phyloP scores from a whole-genome alignment of 108 stramenopile genomes.

The Fragilaria crotonensis region DNA sequence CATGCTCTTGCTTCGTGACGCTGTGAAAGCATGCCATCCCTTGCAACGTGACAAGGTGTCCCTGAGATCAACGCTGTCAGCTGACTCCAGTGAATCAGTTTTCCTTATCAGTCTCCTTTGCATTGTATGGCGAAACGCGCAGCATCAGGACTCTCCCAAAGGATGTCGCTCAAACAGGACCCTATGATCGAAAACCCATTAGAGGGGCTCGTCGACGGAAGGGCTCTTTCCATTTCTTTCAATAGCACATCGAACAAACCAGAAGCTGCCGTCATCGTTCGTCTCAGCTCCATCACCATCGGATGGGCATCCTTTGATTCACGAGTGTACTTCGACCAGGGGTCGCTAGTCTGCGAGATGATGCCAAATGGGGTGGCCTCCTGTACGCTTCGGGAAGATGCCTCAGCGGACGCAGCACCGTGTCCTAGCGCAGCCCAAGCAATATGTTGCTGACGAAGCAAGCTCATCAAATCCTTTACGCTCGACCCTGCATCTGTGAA shows the following conservation, averaged over 20 bases:
- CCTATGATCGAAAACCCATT: constrained; percentile 40
- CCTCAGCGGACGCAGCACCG: constrained; percentile 70
- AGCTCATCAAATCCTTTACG: constrained; percentile 47
- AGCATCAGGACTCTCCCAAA: constrained; percentile 66
- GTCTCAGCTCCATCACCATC: constrained; percentile 61
- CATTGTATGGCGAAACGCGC: background rate
- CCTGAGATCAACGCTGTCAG: constrained; percentile 62
- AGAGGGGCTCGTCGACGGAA: background rate
- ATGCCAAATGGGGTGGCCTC: constrained; percentile 68
- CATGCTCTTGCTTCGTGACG: constrained; percentile 75
- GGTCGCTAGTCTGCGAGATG: constrained; percentile 64
- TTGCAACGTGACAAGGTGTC: constrained; percentile 72
- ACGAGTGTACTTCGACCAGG: constrained; percentile 55
- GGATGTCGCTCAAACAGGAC: constrained; percentile 49
- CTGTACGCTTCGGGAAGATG: constrained; percentile 59
- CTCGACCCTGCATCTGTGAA: constrained; percentile 13
- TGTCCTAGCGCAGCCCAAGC: constrained; percentile 84
- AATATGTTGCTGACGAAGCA: constrained; percentile 76
- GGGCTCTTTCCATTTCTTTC: constrained; percentile 26
- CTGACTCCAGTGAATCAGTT: constrained; percentile 51
- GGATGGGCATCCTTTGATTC: constrained; percentile 56
- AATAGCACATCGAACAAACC: constrained; percentile 61
- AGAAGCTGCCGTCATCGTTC: constrained; percentile 59
- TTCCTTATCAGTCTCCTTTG: constrained; percentile 12
- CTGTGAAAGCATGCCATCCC: constrained; percentile 64